Conservation (phyloP, 352 stramenopile genomes). For the Pilasporangium apinafurcum region DNA sequence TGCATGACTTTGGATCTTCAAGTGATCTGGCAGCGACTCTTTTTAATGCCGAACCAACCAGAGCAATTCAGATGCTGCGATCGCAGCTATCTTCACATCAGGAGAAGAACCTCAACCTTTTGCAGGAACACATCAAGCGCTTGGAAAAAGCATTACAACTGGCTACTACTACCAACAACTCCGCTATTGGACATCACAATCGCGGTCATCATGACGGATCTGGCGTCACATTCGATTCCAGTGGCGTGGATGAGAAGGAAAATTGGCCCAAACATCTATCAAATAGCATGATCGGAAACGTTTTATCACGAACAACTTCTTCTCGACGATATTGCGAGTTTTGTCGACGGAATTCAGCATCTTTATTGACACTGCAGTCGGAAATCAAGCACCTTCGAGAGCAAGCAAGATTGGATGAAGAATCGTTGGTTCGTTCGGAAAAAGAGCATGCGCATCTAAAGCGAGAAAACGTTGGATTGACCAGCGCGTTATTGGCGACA, state of each 20-base stretch:
- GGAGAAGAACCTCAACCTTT: constrained; percentile 36
- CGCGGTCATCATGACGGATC: constrained; percentile 17
- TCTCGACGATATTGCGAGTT: constrained; percentile 25
- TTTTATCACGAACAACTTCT: constrained; percentile 24
- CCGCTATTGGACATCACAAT: background rate
- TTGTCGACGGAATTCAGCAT: constrained; percentile 24
- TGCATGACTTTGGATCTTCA: no score
- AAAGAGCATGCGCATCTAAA: constrained; percentile 30
- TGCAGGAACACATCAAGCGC: constrained; percentile 52
- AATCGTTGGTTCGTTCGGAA: constrained; percentile 35
- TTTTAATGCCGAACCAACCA: constrained; percentile 24
- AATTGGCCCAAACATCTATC: constrained; percentile 14
- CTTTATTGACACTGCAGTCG: constrained; percentile 32
- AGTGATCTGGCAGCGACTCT: constrained; percentile 6
- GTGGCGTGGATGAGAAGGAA: constrained; percentile 21
- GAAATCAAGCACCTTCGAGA: constrained; percentile 41
- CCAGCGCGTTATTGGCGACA: constrained; percentile 23
- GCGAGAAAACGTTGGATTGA: constrained; percentile 38
- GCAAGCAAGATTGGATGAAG: constrained; percentile 29
- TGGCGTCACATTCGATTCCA: constrained; percentile 32
- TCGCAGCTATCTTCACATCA: constrained; percentile 49
- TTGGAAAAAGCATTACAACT: constrained; percentile 32
- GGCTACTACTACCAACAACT: constrained; percentile 2
- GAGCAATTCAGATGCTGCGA: constrained; percentile 40
- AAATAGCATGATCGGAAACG: constrained; percentile 14